phyloP scores from a whole-genome alignment of 352 stramenopile genomes.

The Phytophthora crassamura region DNA sequence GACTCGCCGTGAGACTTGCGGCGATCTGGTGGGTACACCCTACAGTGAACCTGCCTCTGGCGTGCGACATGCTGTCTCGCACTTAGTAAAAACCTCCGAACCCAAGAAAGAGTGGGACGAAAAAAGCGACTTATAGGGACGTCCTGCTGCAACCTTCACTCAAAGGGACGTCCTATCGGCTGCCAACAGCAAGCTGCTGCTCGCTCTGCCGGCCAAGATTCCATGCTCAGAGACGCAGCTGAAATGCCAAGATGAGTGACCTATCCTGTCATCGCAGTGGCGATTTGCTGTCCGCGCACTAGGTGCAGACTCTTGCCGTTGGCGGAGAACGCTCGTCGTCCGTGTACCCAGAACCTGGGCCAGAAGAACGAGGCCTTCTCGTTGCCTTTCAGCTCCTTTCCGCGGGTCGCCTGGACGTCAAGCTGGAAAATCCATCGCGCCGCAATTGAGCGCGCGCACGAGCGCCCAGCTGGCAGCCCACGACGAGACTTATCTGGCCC shows the following conservation, averaged over 20 bases:
- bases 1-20: background rate
- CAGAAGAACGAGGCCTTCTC: constrained; percentile 5
- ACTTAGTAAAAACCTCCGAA: constrained; percentile 19
- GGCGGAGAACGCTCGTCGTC: constrained; percentile 8
- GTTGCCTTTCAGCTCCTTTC: constrained; percentile 14
- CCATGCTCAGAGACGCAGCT: background rate
- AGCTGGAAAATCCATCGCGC: constrained; percentile 16
- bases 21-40: constrained; percentile 3
- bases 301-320: background rate
- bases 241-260: background rate
- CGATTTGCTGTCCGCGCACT: background rate
- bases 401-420: background rate
- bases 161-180: no score
- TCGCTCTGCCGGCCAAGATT: background rate
- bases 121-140: constrained; percentile 34
- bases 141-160: constrained; percentile 10
- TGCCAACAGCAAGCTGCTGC: no score
- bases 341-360: no score
- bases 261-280: constrained; percentile 9
- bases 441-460: constrained; percentile 1
- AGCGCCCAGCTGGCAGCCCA: constrained; percentile 4
- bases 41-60: background rate
- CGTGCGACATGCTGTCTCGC: constrained; percentile 22
- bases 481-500: constrained; percentile 25
- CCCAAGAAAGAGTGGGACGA: constrained; percentile 22